Base-by-base conservation (phyloP, 331 rosid species). In the Dryas integrifolia region DNA sequence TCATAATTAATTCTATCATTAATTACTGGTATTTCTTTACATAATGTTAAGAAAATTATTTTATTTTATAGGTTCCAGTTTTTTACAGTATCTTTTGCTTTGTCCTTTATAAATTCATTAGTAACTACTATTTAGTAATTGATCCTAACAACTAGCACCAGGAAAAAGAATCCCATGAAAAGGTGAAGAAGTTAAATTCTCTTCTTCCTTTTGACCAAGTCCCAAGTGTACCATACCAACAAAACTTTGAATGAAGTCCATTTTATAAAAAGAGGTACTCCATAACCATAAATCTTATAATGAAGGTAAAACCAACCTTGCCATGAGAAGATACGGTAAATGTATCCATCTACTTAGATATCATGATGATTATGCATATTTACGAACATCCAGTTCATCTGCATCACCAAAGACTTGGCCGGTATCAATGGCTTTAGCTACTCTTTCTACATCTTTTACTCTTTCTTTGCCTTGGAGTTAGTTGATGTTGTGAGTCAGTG, bases 181-280 rank as follows among this genome's bases (percentile, higher is more conserved):
- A 45, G 52, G 64, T 70, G 14, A 70, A 69, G 73, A 16, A 57
- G 65, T 70, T 9, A 18, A 10, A 41, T 9, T 18, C 41, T 12
- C 47, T 6, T 40, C 40, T 40, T 40, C 49, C 40, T 4, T 56
- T 57, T 70, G 75, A 57, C 65, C 65, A 43, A 2, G 9, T 53
- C 44, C 65, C 65, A 43, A 2, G 9, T 53, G 49, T 30, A 67
- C 50, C 43, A 26, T 21, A 51, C 64, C 30, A 26, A 13, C 26
- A n/a, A 30, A 30, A 4, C 44, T 3, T 5, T 59, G 2, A 30
- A 59, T 2, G 7, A 30, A 30, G 35, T 30, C 35, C 35, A 30
- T 30, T 30, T 2, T 30, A 30, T n/a, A 14, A 49, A 49, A 49
- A 13, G 55, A 49, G 16, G 55, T n/a, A 49, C 14, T 11, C 13